Evolutionary conservation across 345 rosid species (phyloP).

Genomic region (Chamaenerion angustifolium): DNA sequence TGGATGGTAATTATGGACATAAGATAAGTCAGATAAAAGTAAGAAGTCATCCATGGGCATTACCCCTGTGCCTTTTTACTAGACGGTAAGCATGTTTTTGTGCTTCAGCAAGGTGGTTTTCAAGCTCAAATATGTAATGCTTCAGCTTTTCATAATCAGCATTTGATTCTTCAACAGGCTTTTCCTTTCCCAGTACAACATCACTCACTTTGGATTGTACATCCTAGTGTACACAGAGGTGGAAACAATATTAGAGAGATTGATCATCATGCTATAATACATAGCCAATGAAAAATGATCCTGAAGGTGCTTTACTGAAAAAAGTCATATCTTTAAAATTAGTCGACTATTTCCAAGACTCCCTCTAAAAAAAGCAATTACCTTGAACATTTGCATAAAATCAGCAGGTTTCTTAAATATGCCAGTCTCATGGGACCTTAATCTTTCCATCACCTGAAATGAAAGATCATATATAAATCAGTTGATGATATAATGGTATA

Average conservation of each 20-base stretch:
- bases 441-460: constrained; percentile 86
- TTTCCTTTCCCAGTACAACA: constrained; percentile 88
- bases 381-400: constrained; percentile 89
- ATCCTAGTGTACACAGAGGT: constrained; percentile 35
- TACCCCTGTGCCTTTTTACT: constrained; percentile 92
- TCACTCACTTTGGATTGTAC: constrained; percentile 87
- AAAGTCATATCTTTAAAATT: background rate
- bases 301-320: background rate
- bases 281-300: background rate
- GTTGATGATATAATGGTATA: no score
- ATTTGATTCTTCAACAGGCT: constrained; percentile 88
- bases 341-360: background rate
- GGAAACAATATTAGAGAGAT: background rate
- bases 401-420: constrained; percentile 82
- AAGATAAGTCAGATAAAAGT: constrained; percentile 5
- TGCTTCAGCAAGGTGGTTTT: constrained; percentile 82
- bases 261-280: background rate
- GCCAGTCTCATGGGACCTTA: constrained; percentile 68
- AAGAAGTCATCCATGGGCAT: constrained; percentile 2
- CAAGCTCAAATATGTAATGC: constrained; percentile 81
- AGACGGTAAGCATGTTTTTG: constrained; percentile 94
- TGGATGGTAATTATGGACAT: background rate
- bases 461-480: background rate
- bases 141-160: constrained; percentile 86
- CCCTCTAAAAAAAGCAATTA: constrained; percentile 11